Conservation (phyloP, 805 yeast species). For the Torulaspora gathmanii region DNA sequence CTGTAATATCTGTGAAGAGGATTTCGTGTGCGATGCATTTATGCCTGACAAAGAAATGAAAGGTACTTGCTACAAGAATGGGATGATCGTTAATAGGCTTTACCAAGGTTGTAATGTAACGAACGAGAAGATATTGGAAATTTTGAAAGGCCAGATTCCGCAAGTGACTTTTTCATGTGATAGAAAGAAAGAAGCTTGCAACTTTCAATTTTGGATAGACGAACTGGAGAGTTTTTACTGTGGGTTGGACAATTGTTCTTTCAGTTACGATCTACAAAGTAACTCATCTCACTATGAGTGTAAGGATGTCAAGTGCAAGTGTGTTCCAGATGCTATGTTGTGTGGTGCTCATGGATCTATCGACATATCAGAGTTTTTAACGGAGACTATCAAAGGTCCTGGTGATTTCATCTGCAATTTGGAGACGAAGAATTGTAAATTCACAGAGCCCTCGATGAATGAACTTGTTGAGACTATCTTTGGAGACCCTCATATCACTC, state of each 20-base stretch:
- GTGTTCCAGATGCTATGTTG: conserved; percentile 86
- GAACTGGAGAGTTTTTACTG: conserved; percentile 87
- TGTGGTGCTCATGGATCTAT: conserved; percentile 94
- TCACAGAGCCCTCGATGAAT: conserved; percentile 95
- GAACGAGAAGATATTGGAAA: conserved; percentile 74
- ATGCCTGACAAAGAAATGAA: conserved; percentile 72
- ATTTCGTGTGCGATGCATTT: conserved; percentile 74
- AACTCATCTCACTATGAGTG: conserved; percentile 78
- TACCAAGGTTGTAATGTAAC: conserved; percentile 96
- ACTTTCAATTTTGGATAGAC: conserved; percentile 96
- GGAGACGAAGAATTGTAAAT: conserved; percentile 55
- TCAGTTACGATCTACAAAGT: conserved; percentile 52
- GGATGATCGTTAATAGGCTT: conserved; percentile 71
- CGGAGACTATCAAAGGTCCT: conserved; percentile 88
- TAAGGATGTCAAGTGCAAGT: conserved; percentile 72
- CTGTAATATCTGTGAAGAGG: conserved; percentile 77
- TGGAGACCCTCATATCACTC: conserved; percentile 88
- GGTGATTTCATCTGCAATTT: conserved; percentile 85
- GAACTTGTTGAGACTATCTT: conserved; percentile 83
- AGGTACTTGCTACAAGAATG: conserved; percentile 88
- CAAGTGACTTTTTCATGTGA: conserved; percentile 91
- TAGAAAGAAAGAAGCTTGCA: conserved; percentile 57
- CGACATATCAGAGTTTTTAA: conserved; percentile 86
- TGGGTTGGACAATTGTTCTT: conserved; percentile 69
- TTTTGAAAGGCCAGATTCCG: conserved; percentile 75